Evolutionary conservation across 768 basidiomycete species (phyloP).

Genomic region (Vishniacozyma victoriae): DNA sequence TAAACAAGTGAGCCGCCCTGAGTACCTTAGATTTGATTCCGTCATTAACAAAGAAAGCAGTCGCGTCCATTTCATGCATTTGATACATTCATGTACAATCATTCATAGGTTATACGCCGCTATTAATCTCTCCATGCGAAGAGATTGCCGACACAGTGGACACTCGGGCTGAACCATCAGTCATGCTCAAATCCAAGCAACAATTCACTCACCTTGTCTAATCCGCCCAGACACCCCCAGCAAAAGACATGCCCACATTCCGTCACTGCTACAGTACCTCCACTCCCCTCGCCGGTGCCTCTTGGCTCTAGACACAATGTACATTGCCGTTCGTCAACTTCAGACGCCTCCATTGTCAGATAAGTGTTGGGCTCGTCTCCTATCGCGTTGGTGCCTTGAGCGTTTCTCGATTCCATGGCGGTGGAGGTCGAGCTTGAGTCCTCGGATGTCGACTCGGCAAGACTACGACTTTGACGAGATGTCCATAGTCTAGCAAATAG

Average conservation of each 20-base stretch:
- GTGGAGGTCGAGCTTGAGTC: not conserved
- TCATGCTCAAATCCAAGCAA: not conserved
- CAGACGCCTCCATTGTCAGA: conserved; percentile 20
- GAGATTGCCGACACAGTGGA: conserved; percentile 43
- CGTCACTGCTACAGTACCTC: conserved; percentile 42
- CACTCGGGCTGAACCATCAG: conserved; percentile 43
- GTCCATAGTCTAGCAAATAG: conserved; percentile 17
- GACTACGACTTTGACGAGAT: conserved; percentile 1
- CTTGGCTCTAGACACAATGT: conserved; percentile 43
- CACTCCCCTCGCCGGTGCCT: conserved; percentile 39
- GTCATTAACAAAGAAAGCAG: conserved; percentile 4
- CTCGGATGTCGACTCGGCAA: too few species aligned
- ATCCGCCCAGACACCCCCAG: conserved; percentile 46
- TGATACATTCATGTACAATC: not conserved
- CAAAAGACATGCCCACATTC: conserved; percentile 49
- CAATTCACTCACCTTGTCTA: conserved; percentile 41
- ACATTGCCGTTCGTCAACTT: conserved; percentile 35
- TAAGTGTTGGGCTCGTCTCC: conserved; percentile 21
- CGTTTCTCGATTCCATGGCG: conserved; percentile 1
- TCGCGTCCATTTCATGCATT: not conserved
- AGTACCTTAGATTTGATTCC: too few species aligned
- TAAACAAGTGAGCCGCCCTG: conserved; percentile 1
- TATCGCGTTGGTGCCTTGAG: too few species aligned
- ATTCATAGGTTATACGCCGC: conserved; percentile 40
- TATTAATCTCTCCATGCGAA: conserved; percentile 43